Percentiles rank a stretch among this genome's conserved stretches.
Evolutionary conservation across 2,329 filamentous ascomycete species (phyloP).

Genomic region (Penicillium hordei): DNA sequence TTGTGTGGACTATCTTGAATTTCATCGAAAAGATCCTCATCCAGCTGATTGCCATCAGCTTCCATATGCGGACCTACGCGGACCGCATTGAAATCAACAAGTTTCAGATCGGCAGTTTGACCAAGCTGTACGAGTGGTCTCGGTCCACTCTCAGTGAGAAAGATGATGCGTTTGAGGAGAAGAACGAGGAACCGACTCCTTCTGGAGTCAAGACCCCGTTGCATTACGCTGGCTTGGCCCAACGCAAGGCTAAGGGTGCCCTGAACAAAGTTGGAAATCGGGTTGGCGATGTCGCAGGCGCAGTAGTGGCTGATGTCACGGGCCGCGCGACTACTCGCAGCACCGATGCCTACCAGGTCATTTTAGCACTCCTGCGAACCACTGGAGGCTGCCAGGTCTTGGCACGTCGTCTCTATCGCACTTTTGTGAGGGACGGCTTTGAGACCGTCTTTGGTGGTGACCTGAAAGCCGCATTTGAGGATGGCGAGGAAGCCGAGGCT

Average conservation of each 20-base stretch:
- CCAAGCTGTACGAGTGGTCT: slow-evolving; percentile 65
- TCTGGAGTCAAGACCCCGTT: slow-evolving; percentile 74
- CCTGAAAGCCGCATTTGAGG: slow-evolving; percentile 73
- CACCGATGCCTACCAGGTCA: slow-evolving; percentile 80
- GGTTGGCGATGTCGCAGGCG: slow-evolving; percentile 80
- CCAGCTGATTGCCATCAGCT: slow-evolving; percentile 89
- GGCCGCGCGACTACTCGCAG: slow-evolving; percentile 67
- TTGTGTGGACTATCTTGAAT: slow-evolving; percentile 77
- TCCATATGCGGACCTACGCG: slow-evolving; percentile 86
- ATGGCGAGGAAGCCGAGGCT: slow-evolving; percentile 80
- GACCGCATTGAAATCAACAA: slow-evolving; percentile 91
- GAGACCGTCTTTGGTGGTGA: slow-evolving; percentile 79
- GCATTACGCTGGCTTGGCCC: slow-evolving; percentile 64
- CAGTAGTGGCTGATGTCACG: slow-evolving; percentile 88
- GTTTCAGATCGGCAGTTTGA: slow-evolving; percentile 72
- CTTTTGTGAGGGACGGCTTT: slow-evolving; percentile 70
- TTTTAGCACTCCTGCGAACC: slow-evolving; percentile 71
- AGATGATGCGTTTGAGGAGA: slow-evolving; percentile 72
- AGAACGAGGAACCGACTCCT: slow-evolving; percentile 44
- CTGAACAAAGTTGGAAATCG: slow-evolving; percentile 78
- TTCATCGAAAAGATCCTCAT: slow-evolving; percentile 90
- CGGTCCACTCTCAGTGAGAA: slow-evolving; percentile 60
- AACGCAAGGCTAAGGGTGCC: slow-evolving; percentile 71
- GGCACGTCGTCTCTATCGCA: slow-evolving; percentile 83
- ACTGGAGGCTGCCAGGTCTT: slow-evolving; percentile 77